phyloP scores from a whole-genome alignment of 345 rosid genomes.

The Gossypium anomalum region DNA sequence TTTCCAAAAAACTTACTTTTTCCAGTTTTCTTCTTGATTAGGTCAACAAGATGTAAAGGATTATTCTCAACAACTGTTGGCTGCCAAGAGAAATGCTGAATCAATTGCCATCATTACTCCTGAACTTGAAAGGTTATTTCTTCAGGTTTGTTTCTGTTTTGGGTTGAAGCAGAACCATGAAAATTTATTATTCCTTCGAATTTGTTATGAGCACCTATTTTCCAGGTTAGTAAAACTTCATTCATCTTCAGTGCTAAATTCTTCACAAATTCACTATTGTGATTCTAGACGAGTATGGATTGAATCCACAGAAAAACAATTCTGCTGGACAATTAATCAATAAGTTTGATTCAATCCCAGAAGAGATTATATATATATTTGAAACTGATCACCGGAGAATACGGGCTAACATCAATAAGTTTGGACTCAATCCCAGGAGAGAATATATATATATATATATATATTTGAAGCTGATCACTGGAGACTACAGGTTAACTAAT shows the following conservation, averaged over 20 bases:
- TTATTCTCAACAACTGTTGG: constrained; percentile 41
- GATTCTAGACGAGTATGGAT: background rate
- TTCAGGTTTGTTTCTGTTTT: constrained; percentile 45
- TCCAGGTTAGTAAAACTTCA: background rate
- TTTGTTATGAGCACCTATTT: background rate
- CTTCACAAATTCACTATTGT: background rate
- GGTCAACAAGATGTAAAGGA: constrained; percentile 67
- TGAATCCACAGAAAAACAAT: background rate
- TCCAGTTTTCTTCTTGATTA: constrained; percentile 20
- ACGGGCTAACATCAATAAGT: background rate
- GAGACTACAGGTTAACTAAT: background rate
- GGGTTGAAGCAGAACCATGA: background rate
- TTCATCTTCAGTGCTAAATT: background rate
- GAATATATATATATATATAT: background rate
- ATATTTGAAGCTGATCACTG: background rate
- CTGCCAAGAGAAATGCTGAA: constrained; percentile 82
- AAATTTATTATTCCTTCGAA: background rate
- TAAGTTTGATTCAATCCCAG: background rate
- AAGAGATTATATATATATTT: background rate
- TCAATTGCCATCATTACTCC: constrained; percentile 71
- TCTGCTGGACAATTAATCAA: background rate
- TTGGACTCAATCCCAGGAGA: background rate
- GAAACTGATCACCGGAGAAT: background rate
- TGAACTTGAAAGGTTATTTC: constrained; percentile 67
- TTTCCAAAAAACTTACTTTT: constrained; percentile 9